Base-by-base conservation (phyloP, 768 basidiomycete species). In the Tremella yokohamensis region DNA sequence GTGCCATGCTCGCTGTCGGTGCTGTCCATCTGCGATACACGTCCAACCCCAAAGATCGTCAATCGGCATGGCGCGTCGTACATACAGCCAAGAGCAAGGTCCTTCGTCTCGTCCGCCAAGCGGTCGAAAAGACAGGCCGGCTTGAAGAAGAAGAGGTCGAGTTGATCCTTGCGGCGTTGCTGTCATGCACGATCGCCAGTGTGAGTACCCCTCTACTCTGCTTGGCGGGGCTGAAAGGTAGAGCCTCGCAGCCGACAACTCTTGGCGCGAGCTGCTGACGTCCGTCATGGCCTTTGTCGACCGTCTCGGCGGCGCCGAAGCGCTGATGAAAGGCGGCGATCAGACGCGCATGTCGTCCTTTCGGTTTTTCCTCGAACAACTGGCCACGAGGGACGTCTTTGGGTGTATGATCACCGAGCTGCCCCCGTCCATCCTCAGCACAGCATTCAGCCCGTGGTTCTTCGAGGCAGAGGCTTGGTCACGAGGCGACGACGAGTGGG, bases 341-440 rank as follows among this genome's bases (percentile, higher is more conserved):
- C 54, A 61, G 24, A 55, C 62, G 20, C 44, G 56, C 15, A 56
- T 69, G 49, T 69, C 68, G 0, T 50, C 66, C 2, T 58, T 49
- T 16, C 61, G 70, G 26, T 72, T 72, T 60, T 62, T 65, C 49
- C 51, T 72, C 20, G 70, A 72, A 57, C 70, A 72, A 42, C 52
- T 72, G 7, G 70, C 70, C 2, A 69, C 60, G 13, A 42, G 70
- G 2, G 68, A 72, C 38, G 66, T 72, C 1, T 72, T 72, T 49
- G 70, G 70, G 7, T 64, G 66, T 56, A 63, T 72, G 63, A 70
- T 64, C 4, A 72, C 70, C 8, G 68, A 67, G 26, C 24, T 40
- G 19, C 51, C 70, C 1, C 70, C 70, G 2, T 57, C 47, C 6
- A 61, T 72, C 19, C 56, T 72, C 39, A 57, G 54, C 8, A 52